These are phyloP conservation scores for Mortierella claussenii DNA, from an alignment of 192 early-diverging fungal species.

Conservation along the genomic window DNA sequence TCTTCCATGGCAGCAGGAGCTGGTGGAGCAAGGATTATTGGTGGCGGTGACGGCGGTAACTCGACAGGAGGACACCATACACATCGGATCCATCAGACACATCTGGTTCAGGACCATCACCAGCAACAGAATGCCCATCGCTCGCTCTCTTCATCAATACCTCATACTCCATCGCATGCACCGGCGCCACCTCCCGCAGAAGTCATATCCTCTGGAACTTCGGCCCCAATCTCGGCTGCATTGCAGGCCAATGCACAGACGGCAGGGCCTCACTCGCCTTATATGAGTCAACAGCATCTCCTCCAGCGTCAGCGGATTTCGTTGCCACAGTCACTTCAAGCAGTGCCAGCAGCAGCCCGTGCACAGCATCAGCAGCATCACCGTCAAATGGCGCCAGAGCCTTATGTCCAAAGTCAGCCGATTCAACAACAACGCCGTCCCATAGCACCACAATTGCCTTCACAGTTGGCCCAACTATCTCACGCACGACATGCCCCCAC, in stretches of 20 bases:
- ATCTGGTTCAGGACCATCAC: slow-evolving; percentile 8
- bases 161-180: not conserved
- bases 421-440: not conserved
- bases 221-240: not conserved
- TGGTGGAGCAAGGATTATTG: slow-evolving; percentile 40
- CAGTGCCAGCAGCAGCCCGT: slow-evolving; percentile 7
- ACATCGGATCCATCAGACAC: not conserved
- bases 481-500: not conserved
- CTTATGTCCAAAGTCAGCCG: not conserved
- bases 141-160: not conserved
- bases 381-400: not conserved
- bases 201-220: no score
- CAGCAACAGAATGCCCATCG: not conserved
- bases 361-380: slow-evolving; percentile 4
- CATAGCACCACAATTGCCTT: not conserved
- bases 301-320: slow-evolving; percentile 9
- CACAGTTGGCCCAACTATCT: not conserved
- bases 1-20: slow-evolving; percentile 32
- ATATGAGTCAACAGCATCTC: slow-evolving; percentile 6
- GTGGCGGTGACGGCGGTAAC: slow-evolving; percentile 23
- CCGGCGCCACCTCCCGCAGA: no score
- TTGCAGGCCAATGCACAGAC: not conserved
- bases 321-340: not conserved
- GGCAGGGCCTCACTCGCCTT: not conserved
- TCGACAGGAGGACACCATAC: slow-evolving; percentile 12